These are phyloP conservation scores for Penicilliopsis zonata DNA, from an alignment of 495 filamentous ascomycete species.

Conservation along the genomic window DNA sequence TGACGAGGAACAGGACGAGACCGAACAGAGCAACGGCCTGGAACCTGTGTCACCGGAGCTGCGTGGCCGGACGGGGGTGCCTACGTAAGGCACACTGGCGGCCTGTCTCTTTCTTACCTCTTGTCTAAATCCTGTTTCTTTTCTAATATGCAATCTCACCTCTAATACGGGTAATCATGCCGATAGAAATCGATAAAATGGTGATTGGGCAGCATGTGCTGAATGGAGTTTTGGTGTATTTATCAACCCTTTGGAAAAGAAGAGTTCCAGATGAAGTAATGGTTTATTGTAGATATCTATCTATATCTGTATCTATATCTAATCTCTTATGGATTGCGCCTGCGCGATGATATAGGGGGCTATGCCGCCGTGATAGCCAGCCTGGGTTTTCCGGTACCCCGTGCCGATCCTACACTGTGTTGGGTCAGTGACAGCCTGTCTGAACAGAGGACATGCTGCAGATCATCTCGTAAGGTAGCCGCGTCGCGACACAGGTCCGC, in stretches of 20 bases:
- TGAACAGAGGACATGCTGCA: conserved; percentile 17
- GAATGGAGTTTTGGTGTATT: too few relatives aligned
- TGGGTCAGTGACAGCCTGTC: conserved; percentile 4
- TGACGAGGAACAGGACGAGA: conserved; percentile 36
- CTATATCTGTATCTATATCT: neutral
- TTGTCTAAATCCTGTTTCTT: too few relatives aligned
- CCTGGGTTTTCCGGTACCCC: neutral
- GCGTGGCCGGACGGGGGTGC: conserved; percentile 15
- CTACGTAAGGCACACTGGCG: too few relatives aligned
- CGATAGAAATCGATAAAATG: too few relatives aligned
- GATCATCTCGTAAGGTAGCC: conserved; percentile 15
- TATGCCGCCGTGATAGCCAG: conserved; percentile 14
- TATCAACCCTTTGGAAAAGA: too few relatives aligned
- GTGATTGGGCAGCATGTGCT: too few relatives aligned
- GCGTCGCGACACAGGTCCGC: conserved; percentile 16
- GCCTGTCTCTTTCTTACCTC: too few relatives aligned
- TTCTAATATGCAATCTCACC: too few relatives aligned
- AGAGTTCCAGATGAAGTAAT: too few relatives aligned
- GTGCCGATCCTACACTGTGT: conserved; percentile 6
- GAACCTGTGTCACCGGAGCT: conserved; percentile 8
- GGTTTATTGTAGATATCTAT: neutral
- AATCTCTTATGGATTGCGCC: neutral
- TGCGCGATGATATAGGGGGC: conserved; percentile 1
- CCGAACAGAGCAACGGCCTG: conserved; percentile 27
- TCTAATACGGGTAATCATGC: too few relatives aligned